Conservation (phyloP, 2,329 filamentous ascomycete genomes). For the Magnaporthiopsis incrustans region DNA sequence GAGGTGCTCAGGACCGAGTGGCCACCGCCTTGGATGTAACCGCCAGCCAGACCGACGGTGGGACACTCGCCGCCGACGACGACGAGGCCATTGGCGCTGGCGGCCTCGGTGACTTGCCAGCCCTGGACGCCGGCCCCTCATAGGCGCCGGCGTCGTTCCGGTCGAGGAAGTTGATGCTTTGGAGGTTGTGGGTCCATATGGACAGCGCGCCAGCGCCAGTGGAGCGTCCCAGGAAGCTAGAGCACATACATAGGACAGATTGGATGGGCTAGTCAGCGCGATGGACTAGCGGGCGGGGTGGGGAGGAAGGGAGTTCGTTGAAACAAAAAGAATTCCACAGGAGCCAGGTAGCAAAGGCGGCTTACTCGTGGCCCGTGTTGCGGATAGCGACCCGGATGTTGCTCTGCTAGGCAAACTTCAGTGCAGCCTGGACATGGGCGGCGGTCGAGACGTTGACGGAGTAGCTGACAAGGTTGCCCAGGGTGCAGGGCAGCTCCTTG, state of each 20-base stretch:
- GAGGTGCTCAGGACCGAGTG: conserved; percentile 37
- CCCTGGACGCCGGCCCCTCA: conserved; percentile 34
- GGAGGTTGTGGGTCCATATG: conserved; percentile 42
- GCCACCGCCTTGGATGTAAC: conserved; percentile 29
- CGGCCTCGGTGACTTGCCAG: conserved; percentile 31
- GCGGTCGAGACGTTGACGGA: conserved; percentile 17
- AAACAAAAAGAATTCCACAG: background rate
- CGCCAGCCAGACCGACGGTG: conserved; percentile 11
- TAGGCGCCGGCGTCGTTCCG: conserved; percentile 15
- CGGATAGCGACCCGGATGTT: conserved; percentile 46
- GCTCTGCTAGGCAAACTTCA: conserved; percentile 33
- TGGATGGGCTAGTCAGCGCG: background rate
- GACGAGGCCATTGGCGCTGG: conserved; percentile 29
- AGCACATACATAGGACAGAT: background rate
- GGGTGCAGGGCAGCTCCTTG: conserved; percentile 25
- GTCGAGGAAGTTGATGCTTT: conserved; percentile 29
- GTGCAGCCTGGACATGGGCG: conserved; percentile 21
- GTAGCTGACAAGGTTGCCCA: conserved; percentile 30
- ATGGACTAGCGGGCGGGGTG: background rate
- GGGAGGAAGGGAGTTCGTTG: background rate
- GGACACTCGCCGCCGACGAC: conserved; percentile 43
- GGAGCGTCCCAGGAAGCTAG: conserved; percentile 26
- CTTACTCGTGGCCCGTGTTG: conserved; percentile 42
- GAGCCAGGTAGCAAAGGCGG: background rate
- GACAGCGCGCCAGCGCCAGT: conserved; percentile 36